Conservation (phyloP, 805 yeast species). For the Wickerhamomyces ciferrii region DNA sequence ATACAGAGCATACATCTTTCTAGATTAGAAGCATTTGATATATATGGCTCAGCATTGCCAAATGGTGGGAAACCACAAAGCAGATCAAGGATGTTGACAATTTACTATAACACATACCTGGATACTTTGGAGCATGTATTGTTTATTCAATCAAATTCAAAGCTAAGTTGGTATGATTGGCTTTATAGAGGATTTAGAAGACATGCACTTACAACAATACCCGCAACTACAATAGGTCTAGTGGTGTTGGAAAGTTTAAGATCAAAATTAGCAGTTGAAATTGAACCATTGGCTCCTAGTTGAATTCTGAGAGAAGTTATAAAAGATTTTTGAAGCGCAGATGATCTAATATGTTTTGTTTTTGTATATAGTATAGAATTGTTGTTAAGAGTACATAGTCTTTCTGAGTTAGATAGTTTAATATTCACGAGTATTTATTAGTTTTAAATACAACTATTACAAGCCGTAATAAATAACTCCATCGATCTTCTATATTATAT, state of each 20-base stretch:
- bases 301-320: background rate
- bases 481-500: too few species aligned
- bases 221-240: conserved; percentile 85
- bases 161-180: conserved; percentile 55
- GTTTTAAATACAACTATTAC: too few species aligned
- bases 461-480: too few species aligned
- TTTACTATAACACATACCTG: conserved; percentile 70
- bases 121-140: conserved; percentile 65
- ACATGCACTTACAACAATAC: conserved; percentile 71
- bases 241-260: conserved; percentile 82
- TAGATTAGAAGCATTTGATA: conserved; percentile 75
- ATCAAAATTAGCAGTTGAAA: conserved; percentile 25
- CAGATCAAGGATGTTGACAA: conserved; percentile 21
- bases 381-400: background rate
- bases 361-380: background rate
- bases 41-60: conserved; percentile 35
- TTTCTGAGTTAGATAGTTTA: too few species aligned
- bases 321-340: too few species aligned
- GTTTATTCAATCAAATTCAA: conserved; percentile 48
- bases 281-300: conserved; percentile 5
- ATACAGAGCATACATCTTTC: conserved; percentile 76
- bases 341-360: too few species aligned
- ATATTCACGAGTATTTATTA: too few species aligned
- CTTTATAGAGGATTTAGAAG: conserved; percentile 74
- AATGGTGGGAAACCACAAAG: conserved; percentile 5